A percentile compares a stretch with the other conserved stretches of the same genome.
Evolutionary conservation across 2,329 filamentous ascomycete genomes (phyloP).

Genomic region (Cladosporium sp.): DNA sequence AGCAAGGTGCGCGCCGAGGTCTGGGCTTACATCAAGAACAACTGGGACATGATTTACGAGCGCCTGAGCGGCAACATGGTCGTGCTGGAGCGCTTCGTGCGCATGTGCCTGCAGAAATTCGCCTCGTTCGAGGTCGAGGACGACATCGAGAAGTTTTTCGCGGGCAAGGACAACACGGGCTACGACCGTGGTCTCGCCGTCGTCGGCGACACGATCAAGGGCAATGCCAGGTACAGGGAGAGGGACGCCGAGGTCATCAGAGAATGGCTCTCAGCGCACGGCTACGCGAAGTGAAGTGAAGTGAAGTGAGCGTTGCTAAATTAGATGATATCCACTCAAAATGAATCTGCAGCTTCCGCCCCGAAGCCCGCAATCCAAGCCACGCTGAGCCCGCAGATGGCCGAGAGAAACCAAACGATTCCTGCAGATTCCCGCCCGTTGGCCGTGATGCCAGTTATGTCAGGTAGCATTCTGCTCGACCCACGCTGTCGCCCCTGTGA

Average conservation of each 20-base stretch:
- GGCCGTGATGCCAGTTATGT: neutral
- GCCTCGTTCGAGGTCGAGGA: slow-evolving; percentile 61
- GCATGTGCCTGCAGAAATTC: slow-evolving; percentile 71
- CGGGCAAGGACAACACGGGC: slow-evolving; percentile 73
- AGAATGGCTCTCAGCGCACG: slow-evolving; percentile 68
- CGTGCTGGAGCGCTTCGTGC: slow-evolving; percentile 81
- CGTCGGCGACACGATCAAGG: slow-evolving; percentile 77
- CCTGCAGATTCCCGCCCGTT: slow-evolving; percentile 5
- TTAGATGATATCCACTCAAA: neutral
- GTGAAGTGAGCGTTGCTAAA: neutral
- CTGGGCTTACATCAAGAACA: slow-evolving; percentile 79
- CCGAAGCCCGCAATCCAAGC: neutral
- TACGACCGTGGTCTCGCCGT: slow-evolving; percentile 84
- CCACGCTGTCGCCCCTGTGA: neutral
- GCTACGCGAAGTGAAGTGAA: slow-evolving; percentile 41
- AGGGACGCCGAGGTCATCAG: slow-evolving; percentile 66
- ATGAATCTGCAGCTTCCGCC: neutral
- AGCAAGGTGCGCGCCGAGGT: slow-evolving; percentile 63
- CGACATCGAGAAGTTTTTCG: slow-evolving; percentile 82
- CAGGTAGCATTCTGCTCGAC: neutral
- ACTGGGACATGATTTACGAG: slow-evolving; percentile 69
- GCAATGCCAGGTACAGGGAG: slow-evolving; percentile 73
- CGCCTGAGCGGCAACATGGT: slow-evolving; percentile 77
- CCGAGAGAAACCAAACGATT: slow-evolving; percentile 3
- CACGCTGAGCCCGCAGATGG: neutral